Evolutionary conservation across 1,139 yeast genomes (phyloP), one percentile per base, ranked within the genome.

Genomic region (Candida albicans): DNA sequence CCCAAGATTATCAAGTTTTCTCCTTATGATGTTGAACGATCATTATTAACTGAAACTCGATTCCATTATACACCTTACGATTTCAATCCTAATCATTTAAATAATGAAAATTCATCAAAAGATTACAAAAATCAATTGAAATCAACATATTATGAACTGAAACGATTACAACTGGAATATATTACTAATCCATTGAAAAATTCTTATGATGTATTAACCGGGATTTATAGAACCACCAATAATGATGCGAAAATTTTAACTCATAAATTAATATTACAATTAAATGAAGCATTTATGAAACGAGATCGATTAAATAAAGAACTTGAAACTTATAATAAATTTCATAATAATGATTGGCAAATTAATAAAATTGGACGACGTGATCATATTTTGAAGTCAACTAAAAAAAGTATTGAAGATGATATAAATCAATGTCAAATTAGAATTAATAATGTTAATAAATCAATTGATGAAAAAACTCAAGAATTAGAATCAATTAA

Each of bases 1-100:
- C 79, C 89, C 2, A 59, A 71, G 1, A 81, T 89, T 5, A 82
- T 84, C 2, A 71, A 70, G 39, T 89, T 80, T 57, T 76, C 77
- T 2, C 75, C 90, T 1, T 68, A 72, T 49, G 96, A 87, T 60
- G 96, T 89, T 15, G 96, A 88, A 58, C 76, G 81, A 52, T 84
- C 95, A 0, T 65, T 89, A 45, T 66, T 88, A 40, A 85, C 93
- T 0, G 96, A 89, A 58, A 95, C 87, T 2, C 82, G 77, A 46
- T 84, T 73, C 56, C 81, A 76, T 53, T 78, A 76, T 54, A 77
- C 81, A 12, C 79, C 81, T 6, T 75, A 77, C 49, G 41, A 42
- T 9, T 40, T 43, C 11, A 41, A 39, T 24, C 37, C 35, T 11
- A 26, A 18, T 28, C 11, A 8, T 8, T 8, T 25, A 18, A 22